Evolutionary conservation across 371 early-diverging fungal genomes (phyloP).

Genomic region (Capillidium heterosporum): DNA sequence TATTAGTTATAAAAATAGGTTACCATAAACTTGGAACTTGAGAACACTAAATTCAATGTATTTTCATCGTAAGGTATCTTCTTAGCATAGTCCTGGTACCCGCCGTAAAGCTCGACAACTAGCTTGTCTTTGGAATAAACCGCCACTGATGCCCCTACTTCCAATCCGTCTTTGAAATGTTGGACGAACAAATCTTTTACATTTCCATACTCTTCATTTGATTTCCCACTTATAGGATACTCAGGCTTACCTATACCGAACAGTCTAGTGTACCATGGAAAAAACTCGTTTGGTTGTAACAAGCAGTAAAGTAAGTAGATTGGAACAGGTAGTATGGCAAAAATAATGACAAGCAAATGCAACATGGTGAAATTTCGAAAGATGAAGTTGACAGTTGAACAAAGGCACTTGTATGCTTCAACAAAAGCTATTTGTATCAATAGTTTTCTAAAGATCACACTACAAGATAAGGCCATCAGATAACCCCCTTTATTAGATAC

Average conservation of each 20-base stretch:
- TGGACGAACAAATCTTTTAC: slow-evolving; percentile 2
- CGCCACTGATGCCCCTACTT: slow-evolving; percentile 29
- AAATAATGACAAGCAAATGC: no score
- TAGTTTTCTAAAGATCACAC: no score
- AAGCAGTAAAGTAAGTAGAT: no score
- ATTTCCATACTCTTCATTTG: background rate
- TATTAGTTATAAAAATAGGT: background rate
- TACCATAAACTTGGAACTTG: slow-evolving; percentile 31
- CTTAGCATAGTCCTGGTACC: slow-evolving; percentile 27
- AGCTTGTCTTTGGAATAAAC: slow-evolving; percentile 25
- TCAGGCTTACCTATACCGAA: background rate
- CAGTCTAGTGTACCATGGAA: background rate
- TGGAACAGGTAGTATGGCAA: no score
- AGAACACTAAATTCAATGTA: slow-evolving; percentile 44
- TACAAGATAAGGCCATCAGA: no score
- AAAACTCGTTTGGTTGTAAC: background rate
- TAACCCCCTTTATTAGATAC: no score
- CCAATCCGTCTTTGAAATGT: slow-evolving; percentile 12
- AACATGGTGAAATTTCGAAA: no score
- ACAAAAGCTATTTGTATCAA: no score
- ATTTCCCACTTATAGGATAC: background rate
- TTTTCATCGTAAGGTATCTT: slow-evolving; percentile 21
- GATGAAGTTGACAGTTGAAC: no score
- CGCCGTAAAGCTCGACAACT: slow-evolving; percentile 41
- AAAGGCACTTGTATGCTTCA: no score